phyloP scores from a whole-genome alignment of 2,329 filamentous ascomycete genomes.

The Gliomastix tumulicola region DNA sequence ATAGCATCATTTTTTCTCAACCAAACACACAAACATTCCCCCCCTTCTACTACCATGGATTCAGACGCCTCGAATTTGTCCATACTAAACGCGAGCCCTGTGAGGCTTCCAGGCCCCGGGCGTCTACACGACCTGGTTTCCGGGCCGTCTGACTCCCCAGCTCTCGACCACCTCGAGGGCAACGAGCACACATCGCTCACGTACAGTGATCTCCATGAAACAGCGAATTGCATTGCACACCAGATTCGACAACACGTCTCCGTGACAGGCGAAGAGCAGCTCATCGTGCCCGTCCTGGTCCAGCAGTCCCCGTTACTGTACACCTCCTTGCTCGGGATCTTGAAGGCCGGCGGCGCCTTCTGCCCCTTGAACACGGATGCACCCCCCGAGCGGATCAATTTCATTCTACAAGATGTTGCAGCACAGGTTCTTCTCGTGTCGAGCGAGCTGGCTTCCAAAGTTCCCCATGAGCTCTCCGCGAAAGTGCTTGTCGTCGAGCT shows the following conservation, averaged over 20 bases:
- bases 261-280: slow-evolving; percentile 14
- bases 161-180: slow-evolving; percentile 23
- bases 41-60: slow-evolving; percentile 1
- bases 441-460: slow-evolving; percentile 30
- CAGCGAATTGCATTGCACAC: slow-evolving; percentile 48
- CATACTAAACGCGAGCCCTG: slow-evolving; percentile 36
- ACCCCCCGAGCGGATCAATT: slow-evolving; percentile 68
- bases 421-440: slow-evolving; percentile 64
- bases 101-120: slow-evolving; percentile 30
- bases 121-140: slow-evolving; percentile 55
- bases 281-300: slow-evolving; percentile 68
- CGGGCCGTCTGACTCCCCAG: slow-evolving; percentile 12
- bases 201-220: slow-evolving; percentile 55
- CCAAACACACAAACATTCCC: too few relatives aligned
- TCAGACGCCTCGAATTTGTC: slow-evolving; percentile 22
- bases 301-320: slow-evolving; percentile 75
- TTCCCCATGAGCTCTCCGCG: slow-evolving; percentile 24
- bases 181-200: slow-evolving; percentile 34
- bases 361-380: slow-evolving; percentile 77
- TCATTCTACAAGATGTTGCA: slow-evolving; percentile 72
- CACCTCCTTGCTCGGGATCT: slow-evolving; percentile 65
- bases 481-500: slow-evolving; percentile 25
- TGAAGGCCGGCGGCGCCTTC: slow-evolving; percentile 79
- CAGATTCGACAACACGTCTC: slow-evolving; percentile 26
- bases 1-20: too few relatives aligned